Conservation (phyloP, 2,329 filamentous ascomycete species). For the Xylariaceae sp. region DNA sequence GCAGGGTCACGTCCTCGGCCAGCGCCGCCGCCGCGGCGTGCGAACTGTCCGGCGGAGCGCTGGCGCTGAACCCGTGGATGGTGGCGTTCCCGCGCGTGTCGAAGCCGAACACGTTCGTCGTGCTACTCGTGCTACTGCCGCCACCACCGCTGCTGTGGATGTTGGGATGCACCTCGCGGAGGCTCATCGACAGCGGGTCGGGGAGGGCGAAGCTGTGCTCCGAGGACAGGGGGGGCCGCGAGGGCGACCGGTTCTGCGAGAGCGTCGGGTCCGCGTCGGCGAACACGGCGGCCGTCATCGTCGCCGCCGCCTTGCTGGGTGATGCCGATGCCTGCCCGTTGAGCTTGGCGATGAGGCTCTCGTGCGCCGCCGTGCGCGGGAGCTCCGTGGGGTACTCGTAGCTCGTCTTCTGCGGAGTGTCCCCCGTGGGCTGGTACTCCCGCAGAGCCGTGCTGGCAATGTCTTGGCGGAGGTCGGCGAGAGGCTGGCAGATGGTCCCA, state of each 20-base stretch:
- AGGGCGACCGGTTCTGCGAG: constrained; percentile 18
- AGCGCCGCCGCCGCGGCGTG: constrained; percentile 6
- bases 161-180: constrained; percentile 51
- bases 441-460: constrained; percentile 57
- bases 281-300: too few relatives aligned
- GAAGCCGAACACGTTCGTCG: constrained; percentile 33
- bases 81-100: constrained; percentile 36
- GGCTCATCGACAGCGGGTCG: constrained; percentile 33
- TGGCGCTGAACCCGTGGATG: constrained; percentile 23
- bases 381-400: constrained; percentile 77
- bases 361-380: constrained; percentile 59
- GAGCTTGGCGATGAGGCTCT: constrained; percentile 35
- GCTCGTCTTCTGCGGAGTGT: constrained; percentile 71
- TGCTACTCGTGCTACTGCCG: too few relatives aligned
- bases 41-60: constrained; percentile 9
- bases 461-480: constrained; percentile 63
- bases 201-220: constrained; percentile 10
- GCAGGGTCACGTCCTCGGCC: constrained; percentile 33
- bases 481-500: constrained; percentile 56
- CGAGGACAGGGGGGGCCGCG: constrained; percentile 13
- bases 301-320: constrained; percentile 29
- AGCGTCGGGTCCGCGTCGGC: constrained; percentile 28
- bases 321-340: constrained; percentile 26
- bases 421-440: constrained; percentile 79
- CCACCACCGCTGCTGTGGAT: too few relatives aligned